Evolutionary conservation across 768 basidiomycete genomes (phyloP).

Genomic region (Amanita pseudoporphyria): DNA sequence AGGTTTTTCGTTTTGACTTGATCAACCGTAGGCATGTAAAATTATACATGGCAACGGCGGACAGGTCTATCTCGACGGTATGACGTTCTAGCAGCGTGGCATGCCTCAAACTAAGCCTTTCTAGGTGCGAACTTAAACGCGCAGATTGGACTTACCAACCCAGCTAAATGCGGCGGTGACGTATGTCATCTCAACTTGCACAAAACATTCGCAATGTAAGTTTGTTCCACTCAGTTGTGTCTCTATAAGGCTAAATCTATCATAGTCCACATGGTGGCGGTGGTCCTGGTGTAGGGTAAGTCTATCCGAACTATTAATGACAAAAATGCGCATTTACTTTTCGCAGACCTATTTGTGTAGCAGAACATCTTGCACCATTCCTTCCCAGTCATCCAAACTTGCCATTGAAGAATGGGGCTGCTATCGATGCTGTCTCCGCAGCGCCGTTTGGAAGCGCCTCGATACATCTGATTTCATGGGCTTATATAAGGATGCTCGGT

Average conservation of each 20-base stretch:
- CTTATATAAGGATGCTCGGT: conserved; percentile 99
- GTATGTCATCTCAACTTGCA: conserved; percentile 98
- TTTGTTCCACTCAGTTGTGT: conserved; percentile 3
- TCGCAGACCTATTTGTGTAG: conserved; percentile 81
- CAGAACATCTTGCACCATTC: conserved; percentile 90
- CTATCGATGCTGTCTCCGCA: conserved; percentile 83
- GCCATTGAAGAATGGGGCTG: conserved; percentile 50
- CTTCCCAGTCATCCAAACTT: conserved; percentile 81
- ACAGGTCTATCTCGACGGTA: conserved; percentile 94
- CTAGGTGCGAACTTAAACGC: conserved; percentile 87
- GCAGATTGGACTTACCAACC: conserved; percentile 87
- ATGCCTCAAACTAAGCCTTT: background rate
- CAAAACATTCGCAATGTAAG: conserved; percentile 94
- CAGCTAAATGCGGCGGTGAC: conserved; percentile 92
- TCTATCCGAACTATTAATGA: conserved; percentile 4
- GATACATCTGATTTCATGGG: conserved; percentile 95
- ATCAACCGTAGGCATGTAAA: conserved; percentile 58
- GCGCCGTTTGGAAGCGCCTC: conserved; percentile 94
- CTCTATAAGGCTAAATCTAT: conserved; percentile 1
- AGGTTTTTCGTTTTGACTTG: background rate
- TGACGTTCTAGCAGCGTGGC: conserved; percentile 5
- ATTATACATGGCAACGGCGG: conserved; percentile 94
- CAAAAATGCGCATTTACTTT: conserved; percentile 3
- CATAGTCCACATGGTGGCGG: conserved; percentile 91
- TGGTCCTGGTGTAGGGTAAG: conserved; percentile 89